Evolutionary conservation across 2,329 filamentous ascomycete species (phyloP).

Genomic region (Diaporthe caulivora): DNA sequence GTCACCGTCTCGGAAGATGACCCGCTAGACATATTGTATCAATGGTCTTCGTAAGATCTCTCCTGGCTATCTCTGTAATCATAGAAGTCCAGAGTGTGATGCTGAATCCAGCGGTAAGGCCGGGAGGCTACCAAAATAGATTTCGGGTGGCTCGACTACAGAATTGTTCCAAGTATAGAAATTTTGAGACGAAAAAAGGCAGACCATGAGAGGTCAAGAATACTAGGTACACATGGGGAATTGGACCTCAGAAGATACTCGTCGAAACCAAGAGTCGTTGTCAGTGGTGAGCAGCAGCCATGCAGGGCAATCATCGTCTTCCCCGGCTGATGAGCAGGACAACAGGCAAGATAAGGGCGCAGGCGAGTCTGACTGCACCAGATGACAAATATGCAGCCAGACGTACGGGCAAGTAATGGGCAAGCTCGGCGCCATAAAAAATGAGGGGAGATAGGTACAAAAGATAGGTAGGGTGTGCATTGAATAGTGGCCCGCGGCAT

Average conservation of each 20-base stretch:
- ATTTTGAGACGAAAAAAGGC: not conserved
- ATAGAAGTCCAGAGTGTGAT: not conserved
- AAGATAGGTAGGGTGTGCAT: constrained; percentile 12
- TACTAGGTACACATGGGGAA: not conserved
- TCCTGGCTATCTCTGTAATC: not conserved
- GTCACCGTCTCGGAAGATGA: constrained; percentile 35
- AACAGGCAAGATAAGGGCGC: constrained; percentile 35
- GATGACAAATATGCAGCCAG: not conserved
- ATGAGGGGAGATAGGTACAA: constrained; percentile 24
- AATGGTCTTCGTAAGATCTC: not conserved
- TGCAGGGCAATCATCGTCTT: constrained; percentile 24
- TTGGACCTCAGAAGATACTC: not conserved
- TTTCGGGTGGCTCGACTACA: not conserved
- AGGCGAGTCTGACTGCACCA: constrained; percentile 4
- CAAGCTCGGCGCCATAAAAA: not conserved
- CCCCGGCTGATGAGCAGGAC: constrained; percentile 7
- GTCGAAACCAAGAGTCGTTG: not conserved
- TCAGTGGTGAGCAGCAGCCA: constrained; percentile 30
- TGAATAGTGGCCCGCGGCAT: constrained; percentile 7
- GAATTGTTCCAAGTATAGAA: too few species aligned
- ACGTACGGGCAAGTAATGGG: constrained; percentile 14
- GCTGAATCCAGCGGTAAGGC: not conserved
- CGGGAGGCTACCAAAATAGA: not conserved
- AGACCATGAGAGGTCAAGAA: not conserved
- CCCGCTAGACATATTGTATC: constrained; percentile 34